Evolutionary conservation across 148 eudicot genomes (phyloP), one percentile per base, ranked within the genome.

Genomic region (Vaccinium darrowii): DNA sequence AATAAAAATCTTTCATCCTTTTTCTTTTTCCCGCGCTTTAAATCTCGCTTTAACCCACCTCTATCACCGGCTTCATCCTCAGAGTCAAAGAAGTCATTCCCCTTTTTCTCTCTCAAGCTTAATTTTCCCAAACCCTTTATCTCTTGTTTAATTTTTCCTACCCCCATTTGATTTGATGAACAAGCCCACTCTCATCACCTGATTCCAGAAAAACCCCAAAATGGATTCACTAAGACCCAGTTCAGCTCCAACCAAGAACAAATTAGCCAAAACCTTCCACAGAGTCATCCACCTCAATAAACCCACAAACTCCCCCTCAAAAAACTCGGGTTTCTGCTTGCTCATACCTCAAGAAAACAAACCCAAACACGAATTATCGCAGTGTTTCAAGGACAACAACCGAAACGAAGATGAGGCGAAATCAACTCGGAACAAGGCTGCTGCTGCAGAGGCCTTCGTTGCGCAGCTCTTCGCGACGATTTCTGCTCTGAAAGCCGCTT

Each of bases 391-490:
- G 27, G 60, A 74, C n/a, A 63, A 0, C 67, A 85, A 82, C 1
- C 54, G 72, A 19, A 72, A 57, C 0, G 71, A 67, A 12, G 72
- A 2, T 19, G 87, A 88, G 11, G 43, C 83, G 7, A 62, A 77
- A 47, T 49, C 67, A 19, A 8, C 79, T 16, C 82, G 76, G 39
- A 87, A 80, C 86, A 88, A 87, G 74, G 74, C 74, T 47, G 95
- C 92, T 0, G 84, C 89, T 6, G 88, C 91, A 87, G 95, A 93
- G 51, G 96, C 99, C 27, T 86, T 97, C 3, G 73, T 95, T 14
- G 92, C 99, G 0, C 90, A 91, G 85, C 92, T 97, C 1, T 97
- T 97, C 83, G 98, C 99, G 2, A 91, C 94, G 6, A 21, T 97
- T 36, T 95, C 98, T 0, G 88, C 95, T 0, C 82, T 93, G 1